A percentile compares a stretch with the other conserved stretches of the same genome.
Evolutionary conservation across 1,284 basidiomycete species (phyloP).

Genomic region (Cryptococcus floricola): DNA sequence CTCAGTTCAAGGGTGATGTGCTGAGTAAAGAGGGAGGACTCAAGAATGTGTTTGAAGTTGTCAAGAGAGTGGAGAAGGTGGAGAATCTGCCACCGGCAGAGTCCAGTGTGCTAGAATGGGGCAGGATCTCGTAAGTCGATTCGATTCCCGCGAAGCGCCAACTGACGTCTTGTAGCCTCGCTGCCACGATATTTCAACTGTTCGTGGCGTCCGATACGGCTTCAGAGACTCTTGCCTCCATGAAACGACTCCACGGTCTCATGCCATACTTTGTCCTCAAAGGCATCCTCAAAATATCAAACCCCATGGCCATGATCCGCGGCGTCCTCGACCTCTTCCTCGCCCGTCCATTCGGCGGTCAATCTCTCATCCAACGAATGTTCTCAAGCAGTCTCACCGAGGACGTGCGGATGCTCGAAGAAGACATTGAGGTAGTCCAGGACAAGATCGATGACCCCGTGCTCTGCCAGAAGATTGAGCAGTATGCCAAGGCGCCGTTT

Average conservation of each 20-base stretch:
- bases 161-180: slow-evolving; percentile 56
- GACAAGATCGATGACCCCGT: slow-evolving; percentile 83
- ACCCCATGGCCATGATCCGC: slow-evolving; percentile 94
- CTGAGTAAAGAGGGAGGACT: slow-evolving; percentile 85
- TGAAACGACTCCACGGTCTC: slow-evolving; percentile 90
- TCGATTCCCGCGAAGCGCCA: not conserved
- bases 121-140: slow-evolving; percentile 74
- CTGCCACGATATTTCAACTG: slow-evolving; percentile 92
- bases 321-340: slow-evolving; percentile 89
- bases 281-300: slow-evolving; percentile 85
- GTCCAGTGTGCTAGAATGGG: slow-evolving; percentile 90
- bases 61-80: slow-evolving; percentile 76
- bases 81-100: slow-evolving; percentile 79
- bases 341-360: slow-evolving; percentile 94
- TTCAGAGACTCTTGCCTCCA: slow-evolving; percentile 76
- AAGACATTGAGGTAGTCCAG: slow-evolving; percentile 79
- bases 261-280: slow-evolving; percentile 99
- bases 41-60: slow-evolving; percentile 76
- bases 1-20: slow-evolving; percentile 85
- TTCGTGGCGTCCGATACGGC: slow-evolving; percentile 91
- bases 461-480: slow-evolving; percentile 80
- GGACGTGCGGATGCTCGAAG: slow-evolving; percentile 76
- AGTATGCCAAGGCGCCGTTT: slow-evolving; percentile 78
- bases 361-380: slow-evolving; percentile 88
- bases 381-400: slow-evolving; percentile 87